Base-by-base conservation (phyloP, 495 filamentous ascomycete genomes). In the Penicillium mononematosum region DNA sequence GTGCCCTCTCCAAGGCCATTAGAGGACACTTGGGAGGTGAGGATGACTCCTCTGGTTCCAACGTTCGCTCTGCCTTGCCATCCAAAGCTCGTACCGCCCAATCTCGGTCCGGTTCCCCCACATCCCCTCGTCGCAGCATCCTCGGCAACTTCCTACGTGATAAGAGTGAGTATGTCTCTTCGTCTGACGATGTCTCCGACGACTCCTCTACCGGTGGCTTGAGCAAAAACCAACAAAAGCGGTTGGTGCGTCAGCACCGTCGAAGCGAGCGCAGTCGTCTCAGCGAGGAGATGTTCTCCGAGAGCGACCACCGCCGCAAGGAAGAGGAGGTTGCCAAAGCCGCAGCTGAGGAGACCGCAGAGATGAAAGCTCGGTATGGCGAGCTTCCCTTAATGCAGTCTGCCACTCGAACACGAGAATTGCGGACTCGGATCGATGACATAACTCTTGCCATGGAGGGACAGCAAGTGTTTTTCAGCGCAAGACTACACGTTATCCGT, bases 401-500 rank as follows among this genome's bases (percentile, higher is more conserved):
- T 42, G 64, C 63, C 12, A 61, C 69, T 16, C 70, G 74, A 31
- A 56, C 59, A 0, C 62, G 61, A 6, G 76, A 81, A 53, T 58
- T 69, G 3, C 77, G 81, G 14, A 68, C 81, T 50, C 64, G 68
- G 8, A 70, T 90, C 11, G 76, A 78, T 45, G 69, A 77, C 17
- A 68, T 89, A 20, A 78, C 78, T 19, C 75, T 82, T 17, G 74
- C 74, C 22, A 74, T 86, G 67, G 72, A 86, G 6, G 90, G 88
- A 34, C 81, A 93, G 69, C 79, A 83, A 45, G 78, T 96, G 45
- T 70, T 78, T 47, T 86, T 96, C 62, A 85, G 88, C n/a, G 92
- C 88, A 6, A 85, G 89, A 63, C 72, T 98, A 36, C 91, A 96
- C 69, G 89, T 92, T 57, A 71, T 90, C 3, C 83, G 93, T 53